These are phyloP conservation scores for Tuber indicum DNA, from an alignment of 495 filamentous ascomycete genomes.

Conservation along the genomic window DNA sequence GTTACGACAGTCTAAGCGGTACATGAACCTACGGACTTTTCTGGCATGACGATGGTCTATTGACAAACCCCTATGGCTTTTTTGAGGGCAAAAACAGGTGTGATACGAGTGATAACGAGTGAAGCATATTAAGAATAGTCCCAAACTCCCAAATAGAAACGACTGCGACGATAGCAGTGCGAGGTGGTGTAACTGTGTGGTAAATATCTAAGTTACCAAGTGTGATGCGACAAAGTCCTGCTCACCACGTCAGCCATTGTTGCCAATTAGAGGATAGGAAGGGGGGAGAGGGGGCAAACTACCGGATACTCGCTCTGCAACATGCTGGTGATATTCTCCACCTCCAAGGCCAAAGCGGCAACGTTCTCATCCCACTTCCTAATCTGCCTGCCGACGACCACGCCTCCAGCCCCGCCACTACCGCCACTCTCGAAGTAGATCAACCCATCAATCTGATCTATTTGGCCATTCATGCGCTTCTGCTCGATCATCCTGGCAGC, in stretches of 20 bases:
- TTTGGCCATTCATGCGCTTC: constrained; percentile 72
- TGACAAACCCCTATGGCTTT: background rate
- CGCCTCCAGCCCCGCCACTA: constrained; percentile 56
- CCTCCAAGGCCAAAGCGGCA: constrained; percentile 73
- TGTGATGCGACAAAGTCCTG: constrained; percentile 51
- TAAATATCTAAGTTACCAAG: constrained; percentile 39
- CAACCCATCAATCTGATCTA: constrained; percentile 87
- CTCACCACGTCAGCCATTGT: constrained; percentile 9
- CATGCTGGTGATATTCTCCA: constrained; percentile 75
- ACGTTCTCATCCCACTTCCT: constrained; percentile 86
- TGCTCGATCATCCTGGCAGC: constrained; percentile 95
- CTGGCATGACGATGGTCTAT: background rate
- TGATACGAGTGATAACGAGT: constrained; percentile 1
- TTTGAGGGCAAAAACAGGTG: background rate
- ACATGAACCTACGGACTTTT: background rate
- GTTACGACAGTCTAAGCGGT: background rate
- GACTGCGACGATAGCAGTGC: background rate
- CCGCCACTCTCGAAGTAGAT: constrained; percentile 75
- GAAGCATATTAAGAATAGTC: constrained; percentile 9
- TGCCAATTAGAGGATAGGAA: background rate
- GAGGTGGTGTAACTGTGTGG: background rate
- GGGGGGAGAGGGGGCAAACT: constrained; percentile 42
- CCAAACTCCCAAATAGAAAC: background rate
- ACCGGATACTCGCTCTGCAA: constrained; percentile 66
- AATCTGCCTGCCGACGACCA: constrained; percentile 59